Conservation (phyloP, 805 yeast species). For the Priceomyces fermenticarens region DNA sequence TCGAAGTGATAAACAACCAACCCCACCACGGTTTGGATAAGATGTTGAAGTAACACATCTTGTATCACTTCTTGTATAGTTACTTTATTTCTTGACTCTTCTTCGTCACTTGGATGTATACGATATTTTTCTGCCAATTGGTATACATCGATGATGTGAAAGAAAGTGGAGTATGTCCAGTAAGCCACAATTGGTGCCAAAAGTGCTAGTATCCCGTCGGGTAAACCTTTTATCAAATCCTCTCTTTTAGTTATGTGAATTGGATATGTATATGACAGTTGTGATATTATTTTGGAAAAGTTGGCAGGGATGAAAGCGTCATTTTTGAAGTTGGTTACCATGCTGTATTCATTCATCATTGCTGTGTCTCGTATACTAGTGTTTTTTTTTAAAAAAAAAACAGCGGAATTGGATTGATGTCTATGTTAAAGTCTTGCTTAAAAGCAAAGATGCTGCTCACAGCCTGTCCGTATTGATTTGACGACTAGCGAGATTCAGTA, state of each 20-base stretch:
- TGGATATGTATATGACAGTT: slow-evolving; percentile 7
- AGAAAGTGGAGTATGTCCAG: slow-evolving; percentile 74
- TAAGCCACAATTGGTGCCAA: slow-evolving; percentile 76
- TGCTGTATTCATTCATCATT: no score
- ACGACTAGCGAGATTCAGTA: no score
- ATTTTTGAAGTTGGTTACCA: no score
- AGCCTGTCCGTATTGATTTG: no score
- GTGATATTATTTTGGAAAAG: slow-evolving; percentile 13
- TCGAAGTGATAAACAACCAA: slow-evolving; percentile 53
- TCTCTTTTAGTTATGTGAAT: slow-evolving; percentile 26
- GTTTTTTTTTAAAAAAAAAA: no score
- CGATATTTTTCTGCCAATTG: slow-evolving; percentile 79
- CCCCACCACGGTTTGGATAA: slow-evolving; percentile 78
- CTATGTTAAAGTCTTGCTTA: no score
- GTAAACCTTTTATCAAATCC: slow-evolving; percentile 53
- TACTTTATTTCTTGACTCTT: slow-evolving; percentile 71
- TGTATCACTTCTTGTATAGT: slow-evolving; percentile 62
- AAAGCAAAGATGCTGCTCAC: no score
- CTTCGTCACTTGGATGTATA: slow-evolving; percentile 91
- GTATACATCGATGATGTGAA: slow-evolving; percentile 70
- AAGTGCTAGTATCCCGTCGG: slow-evolving; percentile 73
- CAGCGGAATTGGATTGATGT: no score
- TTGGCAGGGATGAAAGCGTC: slow-evolving; percentile 10
- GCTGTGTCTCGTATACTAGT: no score
- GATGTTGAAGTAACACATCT: slow-evolving; percentile 84